Evolutionary conservation across 352 stramenopile genomes (phyloP).

Genomic region (Globisporangium alternatum): DNA sequence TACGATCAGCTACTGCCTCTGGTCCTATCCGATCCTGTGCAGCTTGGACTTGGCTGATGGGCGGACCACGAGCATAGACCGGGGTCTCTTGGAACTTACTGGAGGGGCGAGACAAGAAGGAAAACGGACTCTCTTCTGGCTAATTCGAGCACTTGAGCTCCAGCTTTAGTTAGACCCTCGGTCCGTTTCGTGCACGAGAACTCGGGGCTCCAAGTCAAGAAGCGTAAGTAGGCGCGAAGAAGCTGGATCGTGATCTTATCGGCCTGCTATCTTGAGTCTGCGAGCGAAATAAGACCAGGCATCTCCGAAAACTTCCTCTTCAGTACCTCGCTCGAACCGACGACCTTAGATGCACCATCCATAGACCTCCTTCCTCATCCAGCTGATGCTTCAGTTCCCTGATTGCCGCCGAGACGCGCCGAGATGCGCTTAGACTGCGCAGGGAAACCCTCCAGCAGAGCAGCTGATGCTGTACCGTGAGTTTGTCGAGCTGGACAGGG

Average conservation of each 20-base stretch:
- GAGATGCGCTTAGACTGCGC: too few relatives aligned
- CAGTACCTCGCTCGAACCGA: not conserved
- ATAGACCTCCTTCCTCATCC: too few relatives aligned
- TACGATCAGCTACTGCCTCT: not conserved
- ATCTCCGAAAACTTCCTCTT: not conserved
- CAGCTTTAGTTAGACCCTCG: not conserved
- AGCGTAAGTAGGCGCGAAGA: too few relatives aligned
- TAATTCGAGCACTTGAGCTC: not conserved
- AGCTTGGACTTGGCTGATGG: not conserved
- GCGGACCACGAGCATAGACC: too few relatives aligned
- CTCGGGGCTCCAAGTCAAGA: not conserved
- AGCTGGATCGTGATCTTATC: not conserved
- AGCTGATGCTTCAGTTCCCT: too few relatives aligned
- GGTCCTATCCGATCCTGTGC: constrained; percentile 5
- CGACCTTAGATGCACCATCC: too few relatives aligned
- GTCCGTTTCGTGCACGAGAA: not conserved
- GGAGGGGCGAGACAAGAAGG: not conserved
- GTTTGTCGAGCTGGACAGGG: too few relatives aligned
- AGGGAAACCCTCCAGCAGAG: too few relatives aligned
- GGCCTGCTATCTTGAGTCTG: not conserved
- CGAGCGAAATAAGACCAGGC: not conserved
- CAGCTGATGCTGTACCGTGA: too few relatives aligned
- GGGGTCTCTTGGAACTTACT: not conserved
- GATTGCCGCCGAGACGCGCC: too few relatives aligned
- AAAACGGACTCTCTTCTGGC: not conserved